These are phyloP conservation scores for Penicillium hesseltinei DNA, from an alignment of 2,329 filamentous ascomycete species.

Conservation along the genomic window DNA sequence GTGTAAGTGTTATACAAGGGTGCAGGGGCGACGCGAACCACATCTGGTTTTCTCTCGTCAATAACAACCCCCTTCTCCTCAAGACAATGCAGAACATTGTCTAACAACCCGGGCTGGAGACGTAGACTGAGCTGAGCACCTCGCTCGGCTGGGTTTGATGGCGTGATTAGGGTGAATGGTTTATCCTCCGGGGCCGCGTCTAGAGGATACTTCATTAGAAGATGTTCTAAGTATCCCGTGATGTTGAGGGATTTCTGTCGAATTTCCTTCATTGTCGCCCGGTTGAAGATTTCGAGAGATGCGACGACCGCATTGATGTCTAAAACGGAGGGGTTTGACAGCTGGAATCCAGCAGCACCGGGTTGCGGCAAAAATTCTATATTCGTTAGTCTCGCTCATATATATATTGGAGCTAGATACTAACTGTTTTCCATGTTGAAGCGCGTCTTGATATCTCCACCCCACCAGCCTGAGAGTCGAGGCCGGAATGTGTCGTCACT, in stretches of 20 bases:
- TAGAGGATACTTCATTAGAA: slow-evolving; percentile 51
- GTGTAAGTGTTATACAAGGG: slow-evolving; percentile 79
- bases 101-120: slow-evolving; percentile 66
- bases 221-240: slow-evolving; percentile 72
- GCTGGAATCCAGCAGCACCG: slow-evolving; percentile 77
- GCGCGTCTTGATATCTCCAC: slow-evolving; percentile 69
- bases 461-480: slow-evolving; percentile 82
- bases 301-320: slow-evolving; percentile 74
- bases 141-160: slow-evolving; percentile 63
- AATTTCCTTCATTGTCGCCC: slow-evolving; percentile 67
- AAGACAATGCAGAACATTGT: slow-evolving; percentile 63
- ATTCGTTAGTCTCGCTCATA: slow-evolving; percentile 7
- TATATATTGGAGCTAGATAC: neutral
- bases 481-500: slow-evolving; percentile 56
- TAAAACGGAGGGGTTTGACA: slow-evolving; percentile 79
- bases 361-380: slow-evolving; percentile 68
- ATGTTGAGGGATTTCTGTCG: slow-evolving; percentile 69
- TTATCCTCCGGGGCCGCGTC: slow-evolving; percentile 30
- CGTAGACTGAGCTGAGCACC: slow-evolving; percentile 78
- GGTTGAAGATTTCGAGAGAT: slow-evolving; percentile 70
- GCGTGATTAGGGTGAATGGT: slow-evolving; percentile 66
- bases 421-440: slow-evolving; percentile 77
- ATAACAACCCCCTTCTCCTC: slow-evolving; percentile 70
- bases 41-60: slow-evolving; percentile 81
- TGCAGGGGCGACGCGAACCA: slow-evolving; percentile 78